These are phyloP conservation scores for Nephelium lappaceum DNA, from an alignment of 345 rosid species.

Conservation along the genomic window DNA sequence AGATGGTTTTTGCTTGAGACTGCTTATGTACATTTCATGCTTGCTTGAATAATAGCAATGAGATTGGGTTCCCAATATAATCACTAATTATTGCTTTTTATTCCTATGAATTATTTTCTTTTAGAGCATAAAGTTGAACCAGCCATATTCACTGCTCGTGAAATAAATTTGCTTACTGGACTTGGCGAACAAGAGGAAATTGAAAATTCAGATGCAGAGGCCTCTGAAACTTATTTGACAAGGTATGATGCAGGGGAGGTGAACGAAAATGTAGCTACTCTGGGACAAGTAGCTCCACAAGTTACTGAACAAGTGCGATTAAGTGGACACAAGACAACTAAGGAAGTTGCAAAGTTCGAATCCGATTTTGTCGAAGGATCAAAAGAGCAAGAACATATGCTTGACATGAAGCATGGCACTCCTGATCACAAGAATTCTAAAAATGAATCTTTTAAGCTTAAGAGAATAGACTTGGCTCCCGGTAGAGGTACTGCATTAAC, in stretches of 20 bases:
- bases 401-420: neutral
- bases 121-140: constrained; percentile 15
- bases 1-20: no score
- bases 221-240: neutral
- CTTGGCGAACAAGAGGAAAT: constrained; percentile 9
- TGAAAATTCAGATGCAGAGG: constrained; percentile 12
- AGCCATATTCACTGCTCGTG: neutral
- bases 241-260: neutral
- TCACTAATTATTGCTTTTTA: neutral
- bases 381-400: neutral
- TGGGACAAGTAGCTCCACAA: neutral
- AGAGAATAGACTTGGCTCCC: constrained; percentile 3
- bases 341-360: neutral
- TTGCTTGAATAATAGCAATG: neutral
- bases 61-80: neutral
- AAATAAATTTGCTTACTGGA: constrained; percentile 14
- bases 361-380: neutral
- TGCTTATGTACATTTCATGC: neutral
- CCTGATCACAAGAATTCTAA: neutral
- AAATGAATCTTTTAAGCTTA: neutral
- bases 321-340: neutral
- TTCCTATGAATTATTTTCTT: neutral
- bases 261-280: constrained; percentile 4
- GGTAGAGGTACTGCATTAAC: constrained; percentile 17
- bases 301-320: constrained; percentile 13